phyloP scores from a whole-genome alignment of 805 yeast species.

The Kuraishia hungarica region DNA sequence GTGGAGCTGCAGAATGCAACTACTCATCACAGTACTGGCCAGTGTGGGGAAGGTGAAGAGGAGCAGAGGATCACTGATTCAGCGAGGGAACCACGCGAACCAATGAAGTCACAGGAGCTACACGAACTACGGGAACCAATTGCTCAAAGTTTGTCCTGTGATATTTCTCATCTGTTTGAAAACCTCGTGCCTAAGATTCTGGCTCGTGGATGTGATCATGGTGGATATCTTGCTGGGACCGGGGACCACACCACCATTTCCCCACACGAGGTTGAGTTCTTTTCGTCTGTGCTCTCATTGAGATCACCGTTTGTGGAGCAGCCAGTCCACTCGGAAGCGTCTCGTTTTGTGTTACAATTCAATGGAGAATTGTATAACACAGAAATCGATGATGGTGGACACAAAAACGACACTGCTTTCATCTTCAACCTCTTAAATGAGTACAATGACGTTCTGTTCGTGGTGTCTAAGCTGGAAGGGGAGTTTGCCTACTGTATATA shows the following conservation, averaged over 20 bases:
- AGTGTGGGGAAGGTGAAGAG: not conserved
- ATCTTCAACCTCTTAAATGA: constrained; percentile 28
- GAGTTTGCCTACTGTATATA: constrained; percentile 68
- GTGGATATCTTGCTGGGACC: constrained; percentile 16
- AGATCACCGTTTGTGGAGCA: constrained; percentile 75
- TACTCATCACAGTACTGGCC: constrained; percentile 6
- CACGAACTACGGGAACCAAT: no score
- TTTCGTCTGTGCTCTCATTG: constrained; percentile 73
- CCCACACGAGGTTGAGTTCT: constrained; percentile 23
- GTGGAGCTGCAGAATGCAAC: constrained; percentile 7
- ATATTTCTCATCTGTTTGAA: constrained; percentile 16
- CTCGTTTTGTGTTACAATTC: constrained; percentile 52
- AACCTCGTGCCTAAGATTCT: constrained; percentile 34
- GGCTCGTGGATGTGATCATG: constrained; percentile 60
- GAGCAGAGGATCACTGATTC: constrained; percentile 8
- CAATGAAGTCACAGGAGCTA: no score
- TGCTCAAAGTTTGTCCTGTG: no score
- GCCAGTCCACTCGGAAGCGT: constrained; percentile 35
- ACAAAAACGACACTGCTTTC: constrained; percentile 55
- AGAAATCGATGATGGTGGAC: constrained; percentile 28
- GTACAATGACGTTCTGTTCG: constrained; percentile 26
- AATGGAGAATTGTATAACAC: constrained; percentile 84
- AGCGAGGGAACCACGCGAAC: no score
- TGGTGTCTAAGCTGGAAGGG: constrained; percentile 50
- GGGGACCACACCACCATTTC: constrained; percentile 3